Percentiles rank a stretch among this genome's conserved stretches.
phyloP scores from a whole-genome alignment of 331 rosid species.

The Dryas integrifolia region DNA sequence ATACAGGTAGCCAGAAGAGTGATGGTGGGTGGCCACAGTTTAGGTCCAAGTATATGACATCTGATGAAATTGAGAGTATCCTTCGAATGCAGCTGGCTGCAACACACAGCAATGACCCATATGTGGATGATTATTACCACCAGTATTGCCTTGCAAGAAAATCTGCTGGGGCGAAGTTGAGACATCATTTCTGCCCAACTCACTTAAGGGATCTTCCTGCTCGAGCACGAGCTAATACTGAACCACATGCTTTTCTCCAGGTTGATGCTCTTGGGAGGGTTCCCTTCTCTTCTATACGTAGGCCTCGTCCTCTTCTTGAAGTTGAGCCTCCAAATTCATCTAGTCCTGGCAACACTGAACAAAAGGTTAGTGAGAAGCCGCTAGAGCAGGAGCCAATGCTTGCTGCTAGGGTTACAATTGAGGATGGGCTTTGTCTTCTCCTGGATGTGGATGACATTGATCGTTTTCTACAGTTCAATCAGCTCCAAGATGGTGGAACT shows the following conservation, averaged over 20 bases:
- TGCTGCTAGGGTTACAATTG: slow-evolving; percentile 86
- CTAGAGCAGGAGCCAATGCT: slow-evolving; percentile 91
- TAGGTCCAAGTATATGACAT: slow-evolving; percentile 76
- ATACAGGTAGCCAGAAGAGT: slow-evolving; percentile 55
- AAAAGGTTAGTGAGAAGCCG: slow-evolving; percentile 73
- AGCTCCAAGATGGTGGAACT: slow-evolving; percentile 68
- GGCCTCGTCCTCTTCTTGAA: slow-evolving; percentile 94
- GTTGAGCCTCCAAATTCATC: slow-evolving; percentile 69
- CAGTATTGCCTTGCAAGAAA: slow-evolving; percentile 80
- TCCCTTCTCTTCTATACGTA: slow-evolving; percentile 86
- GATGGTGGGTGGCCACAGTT: slow-evolving; percentile 64
- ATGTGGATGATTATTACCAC: slow-evolving; percentile 87
- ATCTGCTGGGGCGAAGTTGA: slow-evolving; percentile 64
- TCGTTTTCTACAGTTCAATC: slow-evolving; percentile 74
- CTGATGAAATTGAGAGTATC: slow-evolving; percentile 83
- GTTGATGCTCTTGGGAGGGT: slow-evolving; percentile 95
- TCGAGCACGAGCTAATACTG: slow-evolving; percentile 62
- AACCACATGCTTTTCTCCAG: slow-evolving; percentile 90
- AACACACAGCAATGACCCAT: slow-evolving; percentile 90
- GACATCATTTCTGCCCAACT: slow-evolving; percentile 77
- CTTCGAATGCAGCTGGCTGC: slow-evolving; percentile 91
- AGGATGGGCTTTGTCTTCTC: slow-evolving; percentile 92
- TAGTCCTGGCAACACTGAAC: slow-evolving; percentile 48
- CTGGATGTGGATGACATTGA: slow-evolving; percentile 89
- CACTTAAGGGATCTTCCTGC: slow-evolving; percentile 83